Base-by-base conservation (phyloP, 2,329 filamentous ascomycete genomes). In the Hymenoscyphus infarciens region DNA sequence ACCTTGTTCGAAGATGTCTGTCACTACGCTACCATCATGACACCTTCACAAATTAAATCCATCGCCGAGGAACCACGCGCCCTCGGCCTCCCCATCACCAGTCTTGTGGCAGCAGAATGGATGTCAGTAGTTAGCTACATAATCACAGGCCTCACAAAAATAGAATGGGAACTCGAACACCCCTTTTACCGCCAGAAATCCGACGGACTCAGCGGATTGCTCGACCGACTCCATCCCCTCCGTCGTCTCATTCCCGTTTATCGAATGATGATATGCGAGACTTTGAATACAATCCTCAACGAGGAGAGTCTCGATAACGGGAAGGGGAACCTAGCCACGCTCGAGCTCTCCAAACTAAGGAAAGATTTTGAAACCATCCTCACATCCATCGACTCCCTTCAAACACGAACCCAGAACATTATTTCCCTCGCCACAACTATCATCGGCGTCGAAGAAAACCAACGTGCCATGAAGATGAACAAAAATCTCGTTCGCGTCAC, bases 361-460 rank as follows among this genome's bases (percentile, higher is more conserved):
- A 27, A 27, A 27, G 25, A 27, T 27, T 27, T 27, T 27, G 25
- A 27, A 27, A 27, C 31, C 25, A 59, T 64, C 56, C 62, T 64
- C 3, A 22, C 27, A 11, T 27, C 38, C 15, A 56, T 64, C 8
- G 59, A 64, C 3, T n/a, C 31, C 7, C 49, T 59, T 4, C 62
- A 64, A 52, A 56, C 38, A 8, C 59, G 62, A 5, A 64, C 59
- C 10, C 59, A 61, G 16, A 59, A 61, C 25, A 61, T 64, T 27
- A 64, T 61, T 11, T 29, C 49, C 19, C 49, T 64, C 27, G 62
- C 49, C 19, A 61, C 59, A 19, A 59, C 59, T 29, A 57, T 57
- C 25, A 61, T 61, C 54, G 29, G 54, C 54, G 35, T 61, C 6
- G 60, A 61, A 19, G 60, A 61, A 27, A 61, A 61, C 16, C 19